These are phyloP conservation scores for Kandelia obovata DNA, from an alignment of 345 rosid genomes.

Conservation along the genomic window DNA sequence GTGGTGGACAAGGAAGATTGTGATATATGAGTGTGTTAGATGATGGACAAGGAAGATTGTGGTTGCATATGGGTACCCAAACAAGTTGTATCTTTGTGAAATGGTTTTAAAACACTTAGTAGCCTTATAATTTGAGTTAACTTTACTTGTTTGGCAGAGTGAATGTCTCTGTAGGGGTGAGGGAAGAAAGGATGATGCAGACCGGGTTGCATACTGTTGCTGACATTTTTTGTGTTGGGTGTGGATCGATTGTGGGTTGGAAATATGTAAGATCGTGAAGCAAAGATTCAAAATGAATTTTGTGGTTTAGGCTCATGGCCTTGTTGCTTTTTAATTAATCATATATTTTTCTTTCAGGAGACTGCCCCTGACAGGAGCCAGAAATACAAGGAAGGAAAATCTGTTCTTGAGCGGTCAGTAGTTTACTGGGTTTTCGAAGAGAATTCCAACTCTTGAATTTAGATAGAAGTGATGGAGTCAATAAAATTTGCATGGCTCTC, in stretches of 20 bases:
- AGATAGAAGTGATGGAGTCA: constrained; percentile 5
- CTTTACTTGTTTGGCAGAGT: constrained; percentile 49
- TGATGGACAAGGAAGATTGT: too few species aligned
- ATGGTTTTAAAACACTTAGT: background rate
- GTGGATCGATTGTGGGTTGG: constrained; percentile 98
- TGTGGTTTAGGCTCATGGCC: constrained; percentile 5
- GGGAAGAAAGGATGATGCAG: constrained; percentile 80
- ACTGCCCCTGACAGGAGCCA: constrained; percentile 80
- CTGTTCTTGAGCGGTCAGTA: constrained; percentile 89
- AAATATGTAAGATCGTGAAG: constrained; percentile 66
- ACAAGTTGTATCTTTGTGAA: constrained; percentile 7
- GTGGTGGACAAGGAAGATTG: background rate
- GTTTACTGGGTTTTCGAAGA: constrained; percentile 6
- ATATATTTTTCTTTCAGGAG: constrained; percentile 58
- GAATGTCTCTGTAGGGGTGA: constrained; percentile 64
- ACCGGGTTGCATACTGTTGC: constrained; percentile 93
- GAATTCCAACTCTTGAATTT: constrained; percentile 5
- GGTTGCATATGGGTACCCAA: background rate
- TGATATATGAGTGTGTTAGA: background rate
- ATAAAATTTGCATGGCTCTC: constrained; percentile 8
- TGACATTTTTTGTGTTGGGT: constrained; percentile 90
- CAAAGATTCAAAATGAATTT: constrained; percentile 4
- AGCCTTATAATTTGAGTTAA: constrained; percentile 2
- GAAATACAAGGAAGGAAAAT: constrained; percentile 98
- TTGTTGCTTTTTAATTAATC: constrained; percentile 22